A percentile compares a stretch with the other conserved stretches of the same genome.
Conservation (phyloP, 2,329 filamentous ascomycete genomes). For the Fusarium abutilonis region DNA sequence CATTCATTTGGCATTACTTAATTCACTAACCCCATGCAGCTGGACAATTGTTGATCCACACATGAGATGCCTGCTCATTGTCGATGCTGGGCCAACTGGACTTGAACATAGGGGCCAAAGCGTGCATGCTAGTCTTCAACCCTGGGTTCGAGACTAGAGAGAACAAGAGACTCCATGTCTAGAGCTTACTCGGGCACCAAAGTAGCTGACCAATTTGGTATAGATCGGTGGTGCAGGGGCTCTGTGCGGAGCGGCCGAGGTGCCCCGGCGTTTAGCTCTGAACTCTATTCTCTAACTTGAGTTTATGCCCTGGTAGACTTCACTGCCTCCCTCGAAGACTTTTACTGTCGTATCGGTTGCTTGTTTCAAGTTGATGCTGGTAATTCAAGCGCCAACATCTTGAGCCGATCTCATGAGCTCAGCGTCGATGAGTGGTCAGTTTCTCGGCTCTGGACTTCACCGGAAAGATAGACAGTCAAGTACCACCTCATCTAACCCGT, state of each 20-base stretch:
- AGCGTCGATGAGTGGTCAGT: neutral
- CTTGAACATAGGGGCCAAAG: conserved; percentile 1
- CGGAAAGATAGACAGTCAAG: no score
- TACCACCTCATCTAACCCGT: no score
- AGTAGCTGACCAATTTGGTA: neutral
- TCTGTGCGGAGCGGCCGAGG: neutral
- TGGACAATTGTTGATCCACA: neutral
- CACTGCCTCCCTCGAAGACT: no score
- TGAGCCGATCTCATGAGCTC: neutral
- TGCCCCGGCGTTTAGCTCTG: conserved; percentile 2
- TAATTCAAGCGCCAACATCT: neutral
- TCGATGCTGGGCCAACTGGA: neutral
- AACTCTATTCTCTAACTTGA: conserved; percentile 12
- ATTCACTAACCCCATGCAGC: neutral
- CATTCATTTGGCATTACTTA: neutral
- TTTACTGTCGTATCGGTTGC: neutral
- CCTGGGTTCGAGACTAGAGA: neutral
- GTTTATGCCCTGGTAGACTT: neutral
- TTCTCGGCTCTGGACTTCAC: neutral
- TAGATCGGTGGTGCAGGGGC: neutral
- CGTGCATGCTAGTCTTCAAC: neutral
- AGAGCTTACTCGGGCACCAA: neutral
- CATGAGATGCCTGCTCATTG: neutral
- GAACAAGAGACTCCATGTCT: conserved; percentile 2
- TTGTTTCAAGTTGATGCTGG: conserved; percentile 2